Evolutionary conservation across 2,329 filamentous ascomycete genomes (phyloP), one percentile per base, ranked within the genome.

Genomic region (Cladosporium sp.): DNA sequence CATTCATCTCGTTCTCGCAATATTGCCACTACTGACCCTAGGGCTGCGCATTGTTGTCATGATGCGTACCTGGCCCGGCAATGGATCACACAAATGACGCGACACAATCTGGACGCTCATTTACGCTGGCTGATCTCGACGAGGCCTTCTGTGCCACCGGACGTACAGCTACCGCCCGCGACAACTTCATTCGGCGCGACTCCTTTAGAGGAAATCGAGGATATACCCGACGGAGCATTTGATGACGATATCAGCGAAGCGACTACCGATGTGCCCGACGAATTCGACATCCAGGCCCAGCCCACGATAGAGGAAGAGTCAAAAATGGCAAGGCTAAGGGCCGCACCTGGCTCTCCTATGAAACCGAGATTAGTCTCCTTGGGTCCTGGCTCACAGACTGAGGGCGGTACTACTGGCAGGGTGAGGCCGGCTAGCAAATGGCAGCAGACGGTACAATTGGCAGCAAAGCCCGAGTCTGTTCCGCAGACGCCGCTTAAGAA

Each of bases 81-180:
- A 71, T 70, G 66, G 47, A 63, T 47, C 65, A 61, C 61, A 40
- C 65, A 59, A 60, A 80, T 80, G 78, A 79, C 78, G 73, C 68
- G 68, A 65, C 74, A 81, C 68, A 81, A 81, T 63, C 69, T 81
- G 61, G 70, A 67, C 60, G 73, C 74, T 67, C 78, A 81, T 64
- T 70, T 81, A 61, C 71, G 71, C 61, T 81, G 79, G 79, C 71
- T 81, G 68, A 67, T 79, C 58, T 67, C 66, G 62, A 71, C 72
- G 61, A 78, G 76, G 66, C 76, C 78, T 42, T 57, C 59, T 15
- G 60, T 66, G 28, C 66, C 66, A 49, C 66, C 64, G 14, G 63
- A 59, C 42, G 47, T 59, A 8, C 25, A 25, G 15, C 56, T 59
- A 20, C 56, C 56, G 25, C 49, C 56, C 3, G 55, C 42, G 12